Evolutionary conservation across 2,329 filamentous ascomycete species (phyloP), one percentile per base, ranked within the genome.

Genomic region (Didymella keratinophila): DNA sequence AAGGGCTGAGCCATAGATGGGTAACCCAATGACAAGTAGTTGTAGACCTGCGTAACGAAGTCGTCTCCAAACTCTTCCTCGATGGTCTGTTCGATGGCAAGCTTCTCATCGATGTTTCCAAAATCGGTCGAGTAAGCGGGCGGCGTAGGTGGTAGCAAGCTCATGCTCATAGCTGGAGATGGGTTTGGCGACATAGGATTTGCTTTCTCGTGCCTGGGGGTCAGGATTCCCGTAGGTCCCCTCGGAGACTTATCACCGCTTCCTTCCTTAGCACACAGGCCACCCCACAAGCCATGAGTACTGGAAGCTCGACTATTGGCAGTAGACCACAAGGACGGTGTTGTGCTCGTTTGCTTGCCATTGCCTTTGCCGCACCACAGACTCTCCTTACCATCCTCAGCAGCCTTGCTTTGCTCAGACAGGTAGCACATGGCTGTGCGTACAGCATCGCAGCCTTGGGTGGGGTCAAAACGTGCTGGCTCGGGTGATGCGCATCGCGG

Each of bases 1-100:
- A 91, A 98, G 36, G 86, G 84, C 21, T 89, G 87, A 11, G 93
- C 94, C 70, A 93, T 87, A 32, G 91, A 89, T 3, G 94, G 93
- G 75, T 97, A 97, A 5, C 94, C 94, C 5, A 98, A 84, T 0
- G 92, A 96, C 16, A 98, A 83, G 76, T 98, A 98, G 76, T 98
- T 97, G 83, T 96, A 98, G 8, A 98, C 93, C 77, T 98, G 94
- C 0, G 93, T 97, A 55, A 97, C 87, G 74, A 97, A 97, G 3
- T 82, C 82, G 73, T 97, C 92, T 60, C 89, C 83, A 70, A 95
- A 96, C 76, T 97, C 93, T 30, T 78, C 74, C 27, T 83, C 78
- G 41, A 87, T 82, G 11, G 78, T 72, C 79, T 78, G 74, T 62
- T 83, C 80, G 6, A 72, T 66, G 32, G 71, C 73, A 42, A 82